These are phyloP conservation scores for Acanthamoeba castellanii DNA, from an alignment of 208 protist species.

Conservation along the genomic window DNA sequence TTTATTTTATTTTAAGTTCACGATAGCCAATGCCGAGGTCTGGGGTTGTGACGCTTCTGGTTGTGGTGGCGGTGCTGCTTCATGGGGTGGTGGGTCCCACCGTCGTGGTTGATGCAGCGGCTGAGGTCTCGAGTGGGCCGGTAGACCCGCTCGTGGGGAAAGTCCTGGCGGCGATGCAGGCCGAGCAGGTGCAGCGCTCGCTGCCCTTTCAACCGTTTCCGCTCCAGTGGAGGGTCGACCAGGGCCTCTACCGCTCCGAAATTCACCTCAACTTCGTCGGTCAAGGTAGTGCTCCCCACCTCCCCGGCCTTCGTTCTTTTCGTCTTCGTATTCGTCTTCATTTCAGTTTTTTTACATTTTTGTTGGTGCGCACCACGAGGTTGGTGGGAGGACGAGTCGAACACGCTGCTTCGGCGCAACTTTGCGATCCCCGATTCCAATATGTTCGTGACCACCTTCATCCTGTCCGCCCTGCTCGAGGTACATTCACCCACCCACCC, in stretches of 20 bases:
- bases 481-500: not conserved
- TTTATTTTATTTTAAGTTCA: too few species aligned
- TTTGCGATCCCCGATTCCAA: constrained; percentile 64
- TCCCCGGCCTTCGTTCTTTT: not conserved
- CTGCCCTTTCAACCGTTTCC: not conserved
- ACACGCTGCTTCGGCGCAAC: constrained; percentile 38
- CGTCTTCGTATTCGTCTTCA: not conserved
- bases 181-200: constrained; percentile 13
- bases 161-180: constrained; percentile 9
- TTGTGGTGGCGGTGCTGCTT: too few species aligned
- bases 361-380: not conserved
- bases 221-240: not conserved
- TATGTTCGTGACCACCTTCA: constrained; percentile 63
- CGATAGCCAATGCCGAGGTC: too few species aligned
- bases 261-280: constrained; percentile 53
- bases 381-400: constrained; percentile 2
- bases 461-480: not conserved
- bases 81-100: too few species aligned
- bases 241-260: constrained; percentile 28
- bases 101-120: not conserved
- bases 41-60: too few species aligned
- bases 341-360: too few species aligned
- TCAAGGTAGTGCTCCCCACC: not conserved
- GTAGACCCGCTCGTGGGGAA: not conserved
- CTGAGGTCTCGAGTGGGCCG: not conserved